Percentiles rank a stretch among this genome's conserved stretches.
These are phyloP conservation scores for Xylaria multiplex DNA, from an alignment of 2,329 filamentous ascomycete genomes.

Conservation along the genomic window DNA sequence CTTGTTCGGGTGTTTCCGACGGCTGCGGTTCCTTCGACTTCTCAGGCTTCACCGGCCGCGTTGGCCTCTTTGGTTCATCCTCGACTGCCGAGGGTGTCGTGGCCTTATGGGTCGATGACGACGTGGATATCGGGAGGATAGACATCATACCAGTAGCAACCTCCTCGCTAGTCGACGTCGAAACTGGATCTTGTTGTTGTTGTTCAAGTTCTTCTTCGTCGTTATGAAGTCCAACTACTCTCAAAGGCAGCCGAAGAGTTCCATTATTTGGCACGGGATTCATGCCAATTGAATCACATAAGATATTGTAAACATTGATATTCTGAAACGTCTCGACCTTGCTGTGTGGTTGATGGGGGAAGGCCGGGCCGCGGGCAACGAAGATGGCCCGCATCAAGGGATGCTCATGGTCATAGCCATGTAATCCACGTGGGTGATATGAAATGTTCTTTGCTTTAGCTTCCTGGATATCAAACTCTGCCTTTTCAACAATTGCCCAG, in stretches of 20 bases:
- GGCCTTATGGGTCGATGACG: slow-evolving; percentile 21
- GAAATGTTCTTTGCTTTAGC: slow-evolving; percentile 70
- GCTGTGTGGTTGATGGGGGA: slow-evolving; percentile 85
- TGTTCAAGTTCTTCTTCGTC: slow-evolving; percentile 45
- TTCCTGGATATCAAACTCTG: slow-evolving; percentile 79
- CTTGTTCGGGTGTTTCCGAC: slow-evolving; percentile 10
- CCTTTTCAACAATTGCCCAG: slow-evolving; percentile 86
- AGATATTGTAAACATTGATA: slow-evolving; percentile 91
- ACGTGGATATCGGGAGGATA: slow-evolving; percentile 36
- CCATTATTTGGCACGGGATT: slow-evolving; percentile 84
- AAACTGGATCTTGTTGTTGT: slow-evolving; percentile 42
- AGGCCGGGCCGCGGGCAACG: slow-evolving; percentile 88
- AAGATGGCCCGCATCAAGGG: slow-evolving; percentile 97
- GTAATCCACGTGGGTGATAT: slow-evolving; percentile 85
- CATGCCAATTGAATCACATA: slow-evolving; percentile 87
- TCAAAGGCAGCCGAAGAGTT: slow-evolving; percentile 78
- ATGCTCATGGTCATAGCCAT: slow-evolving; percentile 95
- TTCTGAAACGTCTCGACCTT: slow-evolving; percentile 88
- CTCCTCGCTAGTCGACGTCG: slow-evolving; percentile 32
- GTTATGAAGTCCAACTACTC: slow-evolving; percentile 70
- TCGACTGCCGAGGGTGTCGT: slow-evolving; percentile 22
- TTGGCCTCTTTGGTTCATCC: slow-evolving; percentile 19
- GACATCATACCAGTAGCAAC: slow-evolving; percentile 36
- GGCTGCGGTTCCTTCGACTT: slow-evolving; percentile 5
- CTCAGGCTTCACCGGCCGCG: slow-evolving; percentile 23